Evolutionary conservation across 2,329 filamentous ascomycete species (phyloP), one percentile per base, ranked within the genome.

Genomic region (Ophiostoma novo-ulmi): DNA sequence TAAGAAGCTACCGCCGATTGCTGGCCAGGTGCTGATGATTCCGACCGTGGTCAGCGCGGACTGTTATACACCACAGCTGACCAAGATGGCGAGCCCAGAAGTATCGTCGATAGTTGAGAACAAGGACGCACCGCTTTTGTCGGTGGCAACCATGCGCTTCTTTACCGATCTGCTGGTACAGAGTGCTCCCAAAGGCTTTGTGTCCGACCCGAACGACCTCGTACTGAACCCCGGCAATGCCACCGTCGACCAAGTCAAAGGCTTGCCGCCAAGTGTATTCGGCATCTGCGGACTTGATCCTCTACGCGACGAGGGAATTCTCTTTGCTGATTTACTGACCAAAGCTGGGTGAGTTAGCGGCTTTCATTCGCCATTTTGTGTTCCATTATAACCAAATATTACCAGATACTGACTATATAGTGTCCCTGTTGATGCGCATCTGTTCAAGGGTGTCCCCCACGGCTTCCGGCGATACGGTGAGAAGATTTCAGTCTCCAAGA

Each of bases 81-180:
- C 80, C 2, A 80, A 81, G 7, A 81, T 82, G 13, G 82, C 82
- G 73, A 82, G 80, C 80, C 78, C 73, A 8, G 78, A 80, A 0
- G 74, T 83, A 17, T 72, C 71, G 36, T 74, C 73, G 78, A 81
- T 82, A 71, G 76, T 78, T 61, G 75, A 72, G 22, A 73, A 74
- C 63, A 70, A 69, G 31, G 31, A 70, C 17, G 86, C 86, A 0
- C 84, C 85, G 0, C 77, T 88, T 1, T 73, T 86, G 68, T 80
- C 84, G 0, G 72, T 80, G n/a, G 76, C 75, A 1, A 76, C 77
- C 6, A 76, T 82, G 64, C 77, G 55, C 36, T 79, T 73, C 70
- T 80, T 80, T 26, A 73, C 73, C 3, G 74, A 76, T 10, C 65
- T 80, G 3, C 67, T 81, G 1, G 72, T 77, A 1, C 31, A 41